Conservation (phyloP, 2,329 filamentous ascomycete genomes). For the Phyllosticta citribraziliensis region DNA sequence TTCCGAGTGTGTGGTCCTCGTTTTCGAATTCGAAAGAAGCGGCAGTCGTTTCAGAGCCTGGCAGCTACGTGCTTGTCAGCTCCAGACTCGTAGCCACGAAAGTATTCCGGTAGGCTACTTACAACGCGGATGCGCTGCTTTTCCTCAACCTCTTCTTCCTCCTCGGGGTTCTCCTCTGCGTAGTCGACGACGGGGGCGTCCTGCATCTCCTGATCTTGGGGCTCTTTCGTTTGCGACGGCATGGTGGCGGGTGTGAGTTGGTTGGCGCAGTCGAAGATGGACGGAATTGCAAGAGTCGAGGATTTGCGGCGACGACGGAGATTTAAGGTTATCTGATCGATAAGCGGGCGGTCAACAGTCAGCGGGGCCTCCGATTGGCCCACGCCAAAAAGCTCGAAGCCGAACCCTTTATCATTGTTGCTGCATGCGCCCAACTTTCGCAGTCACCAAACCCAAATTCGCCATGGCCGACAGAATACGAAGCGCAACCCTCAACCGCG, state of each 20-base stretch:
- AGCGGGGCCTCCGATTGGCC: neutral
- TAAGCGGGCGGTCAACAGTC: neutral
- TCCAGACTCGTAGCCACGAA: neutral
- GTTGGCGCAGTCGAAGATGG: neutral
- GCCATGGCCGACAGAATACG: slow-evolving; percentile 36
- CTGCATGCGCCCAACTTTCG: neutral
- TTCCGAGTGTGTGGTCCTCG: slow-evolving; percentile 92
- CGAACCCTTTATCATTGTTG: neutral
- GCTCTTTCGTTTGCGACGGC: neutral
- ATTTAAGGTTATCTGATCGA: slow-evolving; percentile 14
- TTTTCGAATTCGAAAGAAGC: slow-evolving; percentile 91
- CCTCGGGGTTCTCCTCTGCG: slow-evolving; percentile 36
- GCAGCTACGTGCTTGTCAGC: slow-evolving; percentile 47
- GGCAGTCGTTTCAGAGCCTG: slow-evolving; percentile 72
- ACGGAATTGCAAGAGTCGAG: slow-evolving; percentile 17
- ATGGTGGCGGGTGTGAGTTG: slow-evolving; percentile 7
- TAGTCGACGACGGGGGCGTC: slow-evolving; percentile 24
- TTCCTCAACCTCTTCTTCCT: slow-evolving; percentile 34
- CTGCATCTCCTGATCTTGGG: slow-evolving; percentile 25
- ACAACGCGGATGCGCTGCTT: slow-evolving; percentile 38
- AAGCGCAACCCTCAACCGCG: slow-evolving; percentile 69
- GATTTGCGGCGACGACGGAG: slow-evolving; percentile 12
- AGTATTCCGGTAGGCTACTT: slow-evolving; percentile 3
- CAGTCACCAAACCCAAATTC: neutral
- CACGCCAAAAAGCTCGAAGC: neutral